Evolutionary conservation across 225 moss, liverwort and hornwort species (phyloP).

Genomic region (Bryum argenteum): DNA sequence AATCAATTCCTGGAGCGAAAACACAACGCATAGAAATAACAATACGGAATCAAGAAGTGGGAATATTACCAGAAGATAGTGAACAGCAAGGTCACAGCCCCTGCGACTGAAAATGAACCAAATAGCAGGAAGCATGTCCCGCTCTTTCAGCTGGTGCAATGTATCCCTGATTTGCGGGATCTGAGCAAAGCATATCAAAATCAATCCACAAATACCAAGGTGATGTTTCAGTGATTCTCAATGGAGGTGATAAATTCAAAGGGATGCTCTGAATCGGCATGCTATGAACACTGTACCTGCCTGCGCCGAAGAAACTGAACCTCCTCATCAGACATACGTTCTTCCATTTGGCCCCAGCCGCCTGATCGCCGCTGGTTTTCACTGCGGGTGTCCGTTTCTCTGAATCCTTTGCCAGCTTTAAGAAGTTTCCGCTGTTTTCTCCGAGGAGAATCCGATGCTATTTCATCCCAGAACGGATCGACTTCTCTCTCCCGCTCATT

Average conservation of each 20-base stretch:
- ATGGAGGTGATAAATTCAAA: conserved; percentile 1
- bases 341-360: conserved; percentile 64
- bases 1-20: background rate
- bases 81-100: conserved; percentile 89
- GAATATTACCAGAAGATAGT: conserved; percentile 60
- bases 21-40: background rate
- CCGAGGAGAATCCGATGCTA: conserved; percentile 42
- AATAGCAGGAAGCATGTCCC: conserved; percentile 92
- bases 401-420: conserved; percentile 46
- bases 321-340: conserved; percentile 68
- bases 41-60: conserved; percentile 8
- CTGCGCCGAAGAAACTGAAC: conserved; percentile 74
- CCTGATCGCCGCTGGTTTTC: conserved; percentile 47
- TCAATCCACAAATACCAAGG: conserved; percentile 27
- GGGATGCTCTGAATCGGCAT: conserved; percentile 5
- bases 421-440: conserved; percentile 49
- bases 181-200: conserved; percentile 37
- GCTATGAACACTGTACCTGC: conserved; percentile 51
- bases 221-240: background rate
- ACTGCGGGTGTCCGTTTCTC: conserved; percentile 39
- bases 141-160: conserved; percentile 69
- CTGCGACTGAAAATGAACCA: conserved; percentile 98
- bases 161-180: conserved; percentile 92
- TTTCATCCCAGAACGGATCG: conserved; percentile 58
- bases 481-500: conserved; percentile 50